Percentiles rank a stretch among this genome's conserved stretches.
These are phyloP conservation scores for Paecilomyces fulvus DNA, from an alignment of 2,329 filamentous ascomycete genomes.

Conservation along the genomic window DNA sequence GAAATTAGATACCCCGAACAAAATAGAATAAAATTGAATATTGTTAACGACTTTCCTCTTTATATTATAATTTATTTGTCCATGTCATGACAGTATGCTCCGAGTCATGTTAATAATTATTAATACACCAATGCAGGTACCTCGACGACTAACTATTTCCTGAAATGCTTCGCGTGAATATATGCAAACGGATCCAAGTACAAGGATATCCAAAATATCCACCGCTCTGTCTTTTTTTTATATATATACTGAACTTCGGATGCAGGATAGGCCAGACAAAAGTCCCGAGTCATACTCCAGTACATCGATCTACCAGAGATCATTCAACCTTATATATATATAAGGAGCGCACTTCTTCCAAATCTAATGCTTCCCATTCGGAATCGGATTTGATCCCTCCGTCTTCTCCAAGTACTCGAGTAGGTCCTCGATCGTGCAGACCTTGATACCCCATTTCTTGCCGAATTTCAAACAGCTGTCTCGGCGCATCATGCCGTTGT, in stretches of 20 bases:
- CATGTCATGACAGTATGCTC: too few relatives aligned
- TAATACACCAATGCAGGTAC: too few relatives aligned
- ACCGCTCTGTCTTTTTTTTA: too few relatives aligned
- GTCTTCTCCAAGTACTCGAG: constrained; percentile 69
- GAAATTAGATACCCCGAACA: constrained; percentile 8
- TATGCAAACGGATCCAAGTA: too few relatives aligned
- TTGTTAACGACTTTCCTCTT: background rate
- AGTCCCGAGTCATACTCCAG: background rate
- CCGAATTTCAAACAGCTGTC: constrained; percentile 86
- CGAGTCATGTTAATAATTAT: too few relatives aligned
- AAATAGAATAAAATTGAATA: constrained; percentile 1
- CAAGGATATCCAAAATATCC: too few relatives aligned
- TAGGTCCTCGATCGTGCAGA: constrained; percentile 91
- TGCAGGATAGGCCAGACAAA: too few relatives aligned
- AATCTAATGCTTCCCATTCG: constrained; percentile 29
- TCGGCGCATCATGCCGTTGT: constrained; percentile 80
- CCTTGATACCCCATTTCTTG: constrained; percentile 76
- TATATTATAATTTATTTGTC: background rate
- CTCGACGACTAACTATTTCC: too few relatives aligned
- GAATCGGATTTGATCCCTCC: constrained; percentile 42
- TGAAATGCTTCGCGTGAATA: too few relatives aligned
- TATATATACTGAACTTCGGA: too few relatives aligned
- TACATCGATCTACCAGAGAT: constrained; percentile 1
- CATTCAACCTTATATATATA: constrained; percentile 1
- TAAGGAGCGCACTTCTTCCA: too few relatives aligned